phyloP scores from a whole-genome alignment of 2,329 filamentous ascomycete species.

The Falciphora oryzae region DNA sequence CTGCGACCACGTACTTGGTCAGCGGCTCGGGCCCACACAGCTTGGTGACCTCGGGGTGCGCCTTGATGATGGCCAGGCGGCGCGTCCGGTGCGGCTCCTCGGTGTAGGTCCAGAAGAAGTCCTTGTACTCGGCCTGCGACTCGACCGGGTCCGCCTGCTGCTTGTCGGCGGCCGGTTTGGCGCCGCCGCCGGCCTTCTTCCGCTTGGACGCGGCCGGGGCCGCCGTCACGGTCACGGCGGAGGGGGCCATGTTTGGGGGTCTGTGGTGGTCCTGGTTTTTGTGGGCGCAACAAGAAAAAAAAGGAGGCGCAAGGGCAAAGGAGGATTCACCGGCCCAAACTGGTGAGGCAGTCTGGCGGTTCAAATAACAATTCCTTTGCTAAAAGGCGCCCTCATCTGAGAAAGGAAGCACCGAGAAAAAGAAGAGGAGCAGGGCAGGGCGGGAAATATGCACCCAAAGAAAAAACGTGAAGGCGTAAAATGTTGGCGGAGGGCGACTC shows the following conservation, averaged over 20 bases:
- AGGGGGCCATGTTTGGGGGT: conserved; percentile 20
- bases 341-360: neutral
- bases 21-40: conserved; percentile 93
- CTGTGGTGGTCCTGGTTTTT: neutral
- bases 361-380: neutral
- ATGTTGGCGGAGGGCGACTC: neutral
- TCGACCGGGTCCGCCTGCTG: conserved; percentile 24
- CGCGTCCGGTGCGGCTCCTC: conserved; percentile 94
- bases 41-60: conserved; percentile 95
- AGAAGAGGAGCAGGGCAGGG: neutral
- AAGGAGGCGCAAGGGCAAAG: neutral
- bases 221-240: conserved; percentile 19
- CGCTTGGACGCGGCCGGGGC: conserved; percentile 19
- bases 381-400: neutral
- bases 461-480: neutral
- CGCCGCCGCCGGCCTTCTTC: conserved; percentile 15
- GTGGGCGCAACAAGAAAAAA: neutral
- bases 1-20: conserved; percentile 86
- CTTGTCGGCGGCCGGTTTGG: conserved; percentile 1
- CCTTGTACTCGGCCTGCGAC: conserved; percentile 35
- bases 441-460: neutral
- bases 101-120: conserved; percentile 98
- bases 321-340: neutral
- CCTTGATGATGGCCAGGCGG: conserved; percentile 92
- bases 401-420: neutral